phyloP scores from a whole-genome alignment of 2,329 filamentous ascomycete genomes.

The Talaromyces sp. region DNA sequence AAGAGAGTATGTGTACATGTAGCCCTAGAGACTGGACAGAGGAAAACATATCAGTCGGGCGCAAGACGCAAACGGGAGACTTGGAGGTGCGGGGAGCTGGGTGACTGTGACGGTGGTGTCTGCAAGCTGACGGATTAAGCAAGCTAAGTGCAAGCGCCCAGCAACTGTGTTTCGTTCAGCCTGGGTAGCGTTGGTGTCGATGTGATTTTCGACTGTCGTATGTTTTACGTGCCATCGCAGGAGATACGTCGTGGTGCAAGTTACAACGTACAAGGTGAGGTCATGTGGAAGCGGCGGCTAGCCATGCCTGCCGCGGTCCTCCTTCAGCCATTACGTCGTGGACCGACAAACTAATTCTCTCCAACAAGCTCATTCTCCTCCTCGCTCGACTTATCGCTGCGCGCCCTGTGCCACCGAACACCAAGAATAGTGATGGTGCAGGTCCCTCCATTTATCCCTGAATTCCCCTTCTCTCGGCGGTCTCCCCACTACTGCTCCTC shows the following conservation, averaged over 20 bases:
- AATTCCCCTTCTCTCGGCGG: neutral
- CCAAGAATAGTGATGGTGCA: neutral
- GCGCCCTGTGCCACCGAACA: neutral
- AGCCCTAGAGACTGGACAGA: neutral
- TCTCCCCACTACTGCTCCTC: neutral
- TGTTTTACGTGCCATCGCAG: neutral
- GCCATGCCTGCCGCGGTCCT: neutral
- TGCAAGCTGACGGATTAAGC: neutral
- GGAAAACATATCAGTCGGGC: neutral
- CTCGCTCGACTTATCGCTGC: neutral
- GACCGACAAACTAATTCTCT: neutral
- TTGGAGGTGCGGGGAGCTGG: neutral
- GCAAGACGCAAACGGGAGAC: neutral
- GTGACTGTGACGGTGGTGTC: neutral
- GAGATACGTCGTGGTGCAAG: neutral
- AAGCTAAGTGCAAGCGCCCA: neutral
- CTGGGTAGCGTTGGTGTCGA: neutral
- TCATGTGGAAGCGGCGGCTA: slow-evolving; percentile 1
- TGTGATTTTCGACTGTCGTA: neutral
- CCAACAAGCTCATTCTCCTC: neutral
- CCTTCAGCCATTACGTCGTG: neutral
- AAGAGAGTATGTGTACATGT: neutral
- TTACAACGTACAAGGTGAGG: neutral
- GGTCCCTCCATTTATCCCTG: neutral
- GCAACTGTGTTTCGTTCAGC: neutral